Evolutionary conservation across 2,329 filamentous ascomycete species (phyloP), one percentile per base, ranked within the genome.

Genomic region (Arthrobotrys iridis): DNA sequence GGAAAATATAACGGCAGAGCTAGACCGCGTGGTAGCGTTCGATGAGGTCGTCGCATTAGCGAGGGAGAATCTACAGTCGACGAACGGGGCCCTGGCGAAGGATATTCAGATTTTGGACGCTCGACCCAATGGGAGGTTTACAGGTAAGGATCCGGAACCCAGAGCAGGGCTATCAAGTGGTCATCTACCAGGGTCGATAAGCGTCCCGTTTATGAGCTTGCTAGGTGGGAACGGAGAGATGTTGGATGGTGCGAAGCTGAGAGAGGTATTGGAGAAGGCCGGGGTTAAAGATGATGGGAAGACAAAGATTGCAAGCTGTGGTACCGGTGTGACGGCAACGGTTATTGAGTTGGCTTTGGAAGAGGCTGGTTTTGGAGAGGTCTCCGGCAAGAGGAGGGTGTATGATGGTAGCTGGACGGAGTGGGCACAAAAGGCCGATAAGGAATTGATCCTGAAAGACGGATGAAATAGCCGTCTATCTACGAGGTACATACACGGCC

Each of bases 391-490:
- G 64, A 88, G 92, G 78, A 89, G 87, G 80, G 86, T 99, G 20
- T 99, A 99, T 80, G 95, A 99, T 82, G 95, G 95, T 52, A 97
- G 93, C 82, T 99, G 95, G 95, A 98, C 95, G 87, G 57, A 76
- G 76, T 79, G 43, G 72, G 65, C 77, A 1, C 64, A 64, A 33
- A 60, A 62, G 28, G 72, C 48, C 5, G 59, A 67, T 28, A 58
- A 76, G 33, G 60, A 62, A 1, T 15, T 72, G 11, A 72, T 76
- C 7, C 13, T 76, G 10, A 76, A 76, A 35, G 66, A 77, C 55
- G n/a, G 72, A 18, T 57, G 13, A 68, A 63, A 59, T 33, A 30
- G 11, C 8, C n/a, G n/a, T n/a, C n/a, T n/a, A n/a, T n/a, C 10
- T 40, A 15, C 5, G 37, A 58, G n/a, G n/a, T 62, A 37, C 67